These are phyloP conservation scores for Spergularia bocconei DNA, from an alignment of 148 eudicot genomes.

Conservation along the genomic window DNA sequence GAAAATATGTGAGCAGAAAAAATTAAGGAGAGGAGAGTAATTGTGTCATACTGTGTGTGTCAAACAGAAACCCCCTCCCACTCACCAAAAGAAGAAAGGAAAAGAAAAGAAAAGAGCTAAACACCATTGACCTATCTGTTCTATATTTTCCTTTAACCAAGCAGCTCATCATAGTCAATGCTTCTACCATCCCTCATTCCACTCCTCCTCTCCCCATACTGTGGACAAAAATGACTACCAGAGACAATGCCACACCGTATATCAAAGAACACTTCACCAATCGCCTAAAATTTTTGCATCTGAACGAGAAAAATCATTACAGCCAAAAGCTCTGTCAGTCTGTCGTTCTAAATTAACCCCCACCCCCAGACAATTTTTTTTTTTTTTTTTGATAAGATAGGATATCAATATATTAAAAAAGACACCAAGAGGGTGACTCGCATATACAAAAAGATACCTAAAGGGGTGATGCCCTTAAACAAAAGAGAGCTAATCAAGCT, in stretches of 20 bases:
- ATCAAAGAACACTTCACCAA: background rate
- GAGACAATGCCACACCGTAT: background rate
- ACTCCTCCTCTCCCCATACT: background rate
- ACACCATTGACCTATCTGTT: background rate
- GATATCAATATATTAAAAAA: too few species aligned
- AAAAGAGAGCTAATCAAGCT: too few species aligned
- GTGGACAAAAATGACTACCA: background rate
- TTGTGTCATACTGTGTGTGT: background rate
- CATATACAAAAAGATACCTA: too few species aligned
- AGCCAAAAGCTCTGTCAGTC: background rate
- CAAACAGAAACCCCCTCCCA: background rate
- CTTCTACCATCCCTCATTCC: background rate
- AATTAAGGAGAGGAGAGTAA: background rate
- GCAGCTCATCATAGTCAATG: background rate
- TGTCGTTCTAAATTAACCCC: background rate
- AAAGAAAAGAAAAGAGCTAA: too few species aligned
- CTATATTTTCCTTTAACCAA: background rate
- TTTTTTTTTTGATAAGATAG: too few species aligned
- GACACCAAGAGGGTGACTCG: too few species aligned
- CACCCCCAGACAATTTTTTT: background rate
- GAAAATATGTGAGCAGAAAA: background rate
- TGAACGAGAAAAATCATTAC: background rate
- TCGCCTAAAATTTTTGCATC: background rate
- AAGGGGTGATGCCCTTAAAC: too few species aligned
- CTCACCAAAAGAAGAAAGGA: too few species aligned